Conservation (phyloP, 2,329 filamentous ascomycete species). For the Colletotrichum cereale region DNA sequence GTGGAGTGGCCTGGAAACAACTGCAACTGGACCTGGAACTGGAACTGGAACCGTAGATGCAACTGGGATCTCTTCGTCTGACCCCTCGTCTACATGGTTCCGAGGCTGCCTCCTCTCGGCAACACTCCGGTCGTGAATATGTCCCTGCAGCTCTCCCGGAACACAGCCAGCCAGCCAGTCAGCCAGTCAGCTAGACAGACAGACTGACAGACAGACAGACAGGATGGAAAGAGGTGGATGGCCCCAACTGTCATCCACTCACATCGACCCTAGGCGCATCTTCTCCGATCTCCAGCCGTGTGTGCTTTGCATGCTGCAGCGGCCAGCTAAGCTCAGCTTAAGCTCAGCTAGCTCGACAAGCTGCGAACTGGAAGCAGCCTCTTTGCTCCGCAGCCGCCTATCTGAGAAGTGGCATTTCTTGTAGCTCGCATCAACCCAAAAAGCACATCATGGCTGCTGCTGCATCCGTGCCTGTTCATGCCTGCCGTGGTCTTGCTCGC, state of each 20-base stretch:
- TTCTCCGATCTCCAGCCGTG: slow-evolving; percentile 24
- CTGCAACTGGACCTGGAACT: slow-evolving; percentile 21
- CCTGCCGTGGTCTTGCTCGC: slow-evolving; percentile 26
- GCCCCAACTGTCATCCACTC: slow-evolving; percentile 13
- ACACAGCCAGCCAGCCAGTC: slow-evolving; percentile 23
- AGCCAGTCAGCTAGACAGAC: slow-evolving; percentile 14
- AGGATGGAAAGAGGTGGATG: slow-evolving; percentile 4
- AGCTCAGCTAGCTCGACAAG: slow-evolving; percentile 25
- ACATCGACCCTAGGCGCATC: slow-evolving; percentile 4
- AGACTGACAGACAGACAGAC: slow-evolving; percentile 14
- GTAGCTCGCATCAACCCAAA: slow-evolving; percentile 8
- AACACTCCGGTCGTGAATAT: slow-evolving; percentile 31
- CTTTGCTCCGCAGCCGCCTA: slow-evolving; percentile 14
- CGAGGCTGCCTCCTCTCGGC: slow-evolving; percentile 34
- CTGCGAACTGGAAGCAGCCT: slow-evolving; percentile 20
- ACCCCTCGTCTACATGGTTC: slow-evolving; percentile 36
- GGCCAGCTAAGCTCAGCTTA: slow-evolving; percentile 8
- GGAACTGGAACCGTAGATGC: slow-evolving; percentile 1
- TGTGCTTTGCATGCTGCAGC: slow-evolving; percentile 22
- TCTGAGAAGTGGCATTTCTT: slow-evolving; percentile 28
- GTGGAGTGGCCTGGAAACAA: slow-evolving; percentile 31
- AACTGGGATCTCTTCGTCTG: slow-evolving; percentile 37
- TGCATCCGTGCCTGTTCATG: slow-evolving; percentile 36
- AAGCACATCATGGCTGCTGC: slow-evolving; percentile 14
- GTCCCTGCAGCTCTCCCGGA: slow-evolving; percentile 31